Evolutionary conservation across 371 early-diverging fungal genomes (phyloP).

Genomic region (Batkoa obscura): DNA sequence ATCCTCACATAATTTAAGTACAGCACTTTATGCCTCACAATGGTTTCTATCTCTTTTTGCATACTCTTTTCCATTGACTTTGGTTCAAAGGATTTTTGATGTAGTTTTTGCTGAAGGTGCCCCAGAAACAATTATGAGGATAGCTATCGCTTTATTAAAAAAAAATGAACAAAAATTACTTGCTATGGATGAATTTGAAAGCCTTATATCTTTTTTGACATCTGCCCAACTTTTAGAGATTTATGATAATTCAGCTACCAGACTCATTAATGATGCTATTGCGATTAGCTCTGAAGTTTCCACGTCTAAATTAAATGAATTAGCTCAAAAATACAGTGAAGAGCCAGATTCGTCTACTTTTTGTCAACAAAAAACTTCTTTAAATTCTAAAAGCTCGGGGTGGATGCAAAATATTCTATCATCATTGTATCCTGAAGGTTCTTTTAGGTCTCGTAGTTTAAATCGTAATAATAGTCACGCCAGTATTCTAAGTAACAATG

Average conservation of each 20-base stretch:
- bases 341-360: neutral
- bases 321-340: neutral
- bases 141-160: slow-evolving; percentile 54
- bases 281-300: neutral
- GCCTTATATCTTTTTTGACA: neutral
- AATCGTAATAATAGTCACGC: too few relatives aligned
- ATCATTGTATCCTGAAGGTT: neutral
- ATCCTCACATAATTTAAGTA: slow-evolving; percentile 15
- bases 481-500: neutral
- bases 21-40: slow-evolving; percentile 82
- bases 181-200: slow-evolving; percentile 1
- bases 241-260: slow-evolving; percentile 3
- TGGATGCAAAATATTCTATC: neutral
- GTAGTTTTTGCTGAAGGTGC: slow-evolving; percentile 63
- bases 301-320: neutral
- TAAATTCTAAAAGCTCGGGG: neutral
- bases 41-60: slow-evolving; percentile 94
- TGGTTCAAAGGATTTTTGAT: slow-evolving; percentile 82
- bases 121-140: slow-evolving; percentile 66
- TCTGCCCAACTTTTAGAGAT: neutral
- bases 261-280: neutral
- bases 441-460: neutral
- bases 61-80: slow-evolving; percentile 70
- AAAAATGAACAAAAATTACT: neutral
- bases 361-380: neutral